Evolutionary conservation across 257 asterid genomes (phyloP).

Genomic region (Marsdenia floribunda): DNA sequence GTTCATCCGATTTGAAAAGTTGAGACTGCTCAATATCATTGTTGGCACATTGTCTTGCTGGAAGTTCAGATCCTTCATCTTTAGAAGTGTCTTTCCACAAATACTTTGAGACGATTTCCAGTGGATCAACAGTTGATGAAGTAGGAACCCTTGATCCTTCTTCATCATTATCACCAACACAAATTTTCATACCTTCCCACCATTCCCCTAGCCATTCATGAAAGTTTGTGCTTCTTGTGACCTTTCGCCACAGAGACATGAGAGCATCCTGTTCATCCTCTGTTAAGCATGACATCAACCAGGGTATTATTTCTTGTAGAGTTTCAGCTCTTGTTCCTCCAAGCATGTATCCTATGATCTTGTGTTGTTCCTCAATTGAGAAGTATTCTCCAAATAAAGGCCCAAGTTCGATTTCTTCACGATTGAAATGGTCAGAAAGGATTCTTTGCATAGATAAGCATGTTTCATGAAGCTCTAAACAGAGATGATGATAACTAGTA

Average conservation of each 20-base stretch:
- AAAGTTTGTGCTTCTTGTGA: slow-evolving; percentile 58
- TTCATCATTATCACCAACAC: slow-evolving; percentile 30
- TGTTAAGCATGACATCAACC: slow-evolving; percentile 64
- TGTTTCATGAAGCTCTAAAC: slow-evolving; percentile 51
- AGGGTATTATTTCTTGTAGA: slow-evolving; percentile 65
- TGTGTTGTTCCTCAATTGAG: slow-evolving; percentile 70
- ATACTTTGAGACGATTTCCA: slow-evolving; percentile 59
- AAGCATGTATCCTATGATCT: slow-evolving; percentile 63
- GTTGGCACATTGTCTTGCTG: slow-evolving; percentile 21
- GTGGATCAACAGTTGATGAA: slow-evolving; percentile 42
- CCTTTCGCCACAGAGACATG: slow-evolving; percentile 59
- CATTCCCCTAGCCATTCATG: slow-evolving; percentile 79
- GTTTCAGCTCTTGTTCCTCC: slow-evolving; percentile 59
- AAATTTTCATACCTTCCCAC: slow-evolving; percentile 64
- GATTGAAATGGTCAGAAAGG: slow-evolving; percentile 60
- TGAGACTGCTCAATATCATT: slow-evolving; percentile 24
- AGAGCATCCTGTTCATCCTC: slow-evolving; percentile 54
- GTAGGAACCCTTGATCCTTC: slow-evolving; percentile 35
- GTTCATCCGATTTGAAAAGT: slow-evolving; percentile 27
- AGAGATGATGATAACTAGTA: slow-evolving; percentile 36
- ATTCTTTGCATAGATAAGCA: slow-evolving; percentile 65
- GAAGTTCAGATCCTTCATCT: slow-evolving; percentile 19
- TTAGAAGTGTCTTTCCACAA: slow-evolving; percentile 35
- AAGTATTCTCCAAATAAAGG: slow-evolving; percentile 55
- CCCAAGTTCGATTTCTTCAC: slow-evolving; percentile 70